Base-by-base conservation (phyloP, 352 stramenopile genomes). In the Pythium plurisporium region DNA sequence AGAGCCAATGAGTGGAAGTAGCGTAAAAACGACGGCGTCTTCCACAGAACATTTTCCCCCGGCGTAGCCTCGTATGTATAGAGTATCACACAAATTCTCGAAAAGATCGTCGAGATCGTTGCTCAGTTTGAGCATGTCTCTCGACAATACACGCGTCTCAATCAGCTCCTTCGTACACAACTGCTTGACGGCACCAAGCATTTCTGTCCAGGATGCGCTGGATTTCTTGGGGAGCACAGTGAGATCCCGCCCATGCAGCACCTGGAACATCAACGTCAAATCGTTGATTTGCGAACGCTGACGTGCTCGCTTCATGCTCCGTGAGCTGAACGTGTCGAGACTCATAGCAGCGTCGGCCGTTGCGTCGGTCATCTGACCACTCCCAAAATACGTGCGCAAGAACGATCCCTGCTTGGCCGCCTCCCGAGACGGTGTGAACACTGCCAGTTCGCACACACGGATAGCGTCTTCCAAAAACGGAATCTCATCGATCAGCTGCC, bases 391-490 rank as follows among this genome's bases (percentile, higher is more conserved):
- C 1, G 56, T 43, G 0, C 64, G 63, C 20, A 52, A 59, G 36
- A 59, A 74, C 23, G 53, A 52, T 9, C 66, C 70, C 17, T 65
- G 54, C 5, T 31, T 37, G 4, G 56, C 66, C 14, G 56, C 56
- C 3, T 48, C 58, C 4, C 59, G 55, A 1, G 69, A 47, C 7
- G 70, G 60, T 5, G 63, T 69, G 37, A 78, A 78, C 8, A 75
- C 64, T 20, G 52, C 53, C 23, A 51, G 2, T 3, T 71, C 67
- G 25, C 69, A 70, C 8, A 67, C 31, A 0, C 47, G 31, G 30
- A 78, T 40, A 23, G 72, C 17, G 0, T 62, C 59, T 17, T 78
- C 70, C 12, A 73, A 55, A 33, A 74, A 67, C 11, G 55, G 40
- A 10, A 65, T 67, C 15, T 50, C 12, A 3, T 57, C 37, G 1